Conservation (phyloP, 2,329 filamentous ascomycete genomes). For the Cordyceps farinosa region DNA sequence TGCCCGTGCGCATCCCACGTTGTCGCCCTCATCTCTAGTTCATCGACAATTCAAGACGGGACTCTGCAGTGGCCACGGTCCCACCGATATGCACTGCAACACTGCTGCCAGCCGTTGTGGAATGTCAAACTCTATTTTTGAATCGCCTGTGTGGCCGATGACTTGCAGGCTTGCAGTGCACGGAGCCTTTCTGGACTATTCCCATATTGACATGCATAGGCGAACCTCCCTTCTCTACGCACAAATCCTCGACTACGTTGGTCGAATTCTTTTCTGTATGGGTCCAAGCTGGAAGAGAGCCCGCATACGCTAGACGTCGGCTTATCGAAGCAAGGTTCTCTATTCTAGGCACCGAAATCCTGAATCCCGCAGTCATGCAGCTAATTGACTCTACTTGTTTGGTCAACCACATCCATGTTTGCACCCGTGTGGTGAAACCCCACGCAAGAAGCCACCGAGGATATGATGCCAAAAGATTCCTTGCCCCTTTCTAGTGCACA, state of each 20-base stretch:
- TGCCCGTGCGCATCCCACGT: background rate
- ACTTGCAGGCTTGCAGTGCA: slow-evolving; percentile 3
- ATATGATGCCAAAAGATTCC: background rate
- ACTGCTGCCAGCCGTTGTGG: slow-evolving; percentile 3
- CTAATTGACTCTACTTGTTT: background rate
- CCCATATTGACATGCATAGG: background rate
- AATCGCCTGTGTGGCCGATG: slow-evolving; percentile 4
- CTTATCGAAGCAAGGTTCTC: background rate
- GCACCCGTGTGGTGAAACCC: background rate
- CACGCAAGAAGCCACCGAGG: background rate
- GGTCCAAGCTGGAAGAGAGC: background rate
- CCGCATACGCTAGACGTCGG: background rate
- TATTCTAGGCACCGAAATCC: slow-evolving; percentile 2
- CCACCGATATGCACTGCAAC: slow-evolving; percentile 14
- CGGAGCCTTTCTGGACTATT: background rate
- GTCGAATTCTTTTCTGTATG: background rate
- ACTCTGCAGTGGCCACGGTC: background rate
- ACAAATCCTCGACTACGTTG: background rate
- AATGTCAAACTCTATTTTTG: slow-evolving; percentile 11
- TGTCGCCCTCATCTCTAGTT: background rate
- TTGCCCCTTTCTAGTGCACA: background rate
- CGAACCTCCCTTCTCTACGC: background rate
- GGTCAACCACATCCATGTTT: background rate
- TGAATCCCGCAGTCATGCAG: slow-evolving; percentile 7
- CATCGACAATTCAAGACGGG: background rate